Percentiles rank a stretch among this genome's conserved stretches.
phyloP scores from a whole-genome alignment of 2,329 filamentous ascomycete species.

The Talaromyces piceae region DNA sequence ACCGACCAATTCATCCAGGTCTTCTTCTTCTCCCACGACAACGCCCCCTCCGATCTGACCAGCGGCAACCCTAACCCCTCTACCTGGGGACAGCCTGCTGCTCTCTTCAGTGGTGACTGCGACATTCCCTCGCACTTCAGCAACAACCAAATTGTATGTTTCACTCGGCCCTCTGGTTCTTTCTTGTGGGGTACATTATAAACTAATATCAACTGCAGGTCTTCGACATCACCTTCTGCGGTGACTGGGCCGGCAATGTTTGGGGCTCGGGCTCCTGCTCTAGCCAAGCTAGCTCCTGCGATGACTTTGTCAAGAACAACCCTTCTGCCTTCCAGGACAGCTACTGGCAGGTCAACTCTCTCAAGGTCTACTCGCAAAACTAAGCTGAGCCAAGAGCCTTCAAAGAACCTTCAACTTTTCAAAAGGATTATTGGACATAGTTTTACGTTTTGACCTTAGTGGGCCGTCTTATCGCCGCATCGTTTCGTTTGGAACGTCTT shows the following conservation, averaged over 20 bases:
- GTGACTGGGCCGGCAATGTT: slow-evolving; percentile 71
- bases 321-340: slow-evolving; percentile 62
- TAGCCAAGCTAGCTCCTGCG: slow-evolving; percentile 56
- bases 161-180: background rate
- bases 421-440: background rate
- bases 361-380: slow-evolving; percentile 52
- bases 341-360: slow-evolving; percentile 69
- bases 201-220: slow-evolving; percentile 21
- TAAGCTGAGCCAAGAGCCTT: background rate
- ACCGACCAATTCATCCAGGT: slow-evolving; percentile 62
- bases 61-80: slow-evolving; percentile 55
- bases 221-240: slow-evolving; percentile 77
- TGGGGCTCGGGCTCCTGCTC: slow-evolving; percentile 58
- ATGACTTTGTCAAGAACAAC: slow-evolving; percentile 64
- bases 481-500: background rate
- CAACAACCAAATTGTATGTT: slow-evolving; percentile 57
- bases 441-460: background rate
- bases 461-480: background rate
- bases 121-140: slow-evolving; percentile 64
- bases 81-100: slow-evolving; percentile 62
- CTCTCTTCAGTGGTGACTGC: slow-evolving; percentile 63
- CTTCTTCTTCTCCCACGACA: slow-evolving; percentile 71
- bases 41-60: slow-evolving; percentile 58
- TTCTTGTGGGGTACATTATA: background rate
- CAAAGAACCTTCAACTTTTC: background rate